Evolutionary conservation across 2,329 filamentous ascomycete genomes (phyloP).

Genomic region (Aspergillus sp.): DNA sequence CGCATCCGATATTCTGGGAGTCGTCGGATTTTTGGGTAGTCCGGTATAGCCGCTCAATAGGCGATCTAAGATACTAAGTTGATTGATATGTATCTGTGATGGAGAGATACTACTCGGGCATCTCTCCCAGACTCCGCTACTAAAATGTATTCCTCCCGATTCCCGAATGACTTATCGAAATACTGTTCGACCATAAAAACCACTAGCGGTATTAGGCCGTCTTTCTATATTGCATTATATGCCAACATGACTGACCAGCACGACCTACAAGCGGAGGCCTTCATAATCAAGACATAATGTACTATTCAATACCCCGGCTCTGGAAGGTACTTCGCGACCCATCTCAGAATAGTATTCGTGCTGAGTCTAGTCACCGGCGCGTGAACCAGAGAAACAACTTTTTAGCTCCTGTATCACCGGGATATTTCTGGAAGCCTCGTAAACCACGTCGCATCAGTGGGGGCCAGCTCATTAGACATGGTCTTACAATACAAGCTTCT

Average conservation of each 20-base stretch:
- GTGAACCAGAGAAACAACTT: background rate
- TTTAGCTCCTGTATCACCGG: background rate
- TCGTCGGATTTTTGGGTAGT: background rate
- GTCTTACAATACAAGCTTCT: background rate
- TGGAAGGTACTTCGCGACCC: background rate
- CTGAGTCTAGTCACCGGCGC: background rate
- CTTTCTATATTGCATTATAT: too few relatives aligned
- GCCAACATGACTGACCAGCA: background rate
- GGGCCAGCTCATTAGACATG: background rate
- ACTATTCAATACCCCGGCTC: too few relatives aligned
- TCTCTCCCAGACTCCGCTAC: background rate
- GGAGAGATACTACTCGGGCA: background rate
- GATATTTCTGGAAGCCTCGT: background rate
- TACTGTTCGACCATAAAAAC: too few relatives aligned
- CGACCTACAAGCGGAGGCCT: background rate
- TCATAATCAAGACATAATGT: background rate
- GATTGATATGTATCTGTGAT: background rate
- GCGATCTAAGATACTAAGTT: background rate
- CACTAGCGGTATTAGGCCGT: too few relatives aligned
- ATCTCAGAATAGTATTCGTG: background rate
- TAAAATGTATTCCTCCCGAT: background rate
- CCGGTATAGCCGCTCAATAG: background rate
- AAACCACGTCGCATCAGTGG: background rate
- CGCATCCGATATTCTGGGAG: constrained; percentile 18
- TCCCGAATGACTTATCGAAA: too few relatives aligned